phyloP scores from a whole-genome alignment of 2,329 filamentous ascomycete species.

The Malbranchea cinnamomea region DNA sequence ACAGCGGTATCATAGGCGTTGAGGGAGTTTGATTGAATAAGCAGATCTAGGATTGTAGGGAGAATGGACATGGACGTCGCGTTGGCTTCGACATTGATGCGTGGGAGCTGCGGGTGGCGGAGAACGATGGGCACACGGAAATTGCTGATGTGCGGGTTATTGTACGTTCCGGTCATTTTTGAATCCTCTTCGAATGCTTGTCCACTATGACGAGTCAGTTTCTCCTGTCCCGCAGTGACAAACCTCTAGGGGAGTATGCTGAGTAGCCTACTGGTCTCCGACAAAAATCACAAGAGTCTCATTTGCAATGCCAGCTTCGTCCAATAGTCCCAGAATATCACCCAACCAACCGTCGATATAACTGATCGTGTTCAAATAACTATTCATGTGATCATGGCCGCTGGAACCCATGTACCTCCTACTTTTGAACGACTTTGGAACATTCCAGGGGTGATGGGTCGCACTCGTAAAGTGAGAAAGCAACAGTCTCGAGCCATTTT shows the following conservation, averaged over 20 bases:
- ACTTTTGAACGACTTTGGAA: slow-evolving; percentile 17
- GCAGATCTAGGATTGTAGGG: slow-evolving; percentile 32
- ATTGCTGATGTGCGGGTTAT: slow-evolving; percentile 31
- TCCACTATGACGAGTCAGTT: slow-evolving; percentile 15
- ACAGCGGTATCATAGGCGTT: slow-evolving; percentile 17
- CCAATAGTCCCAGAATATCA: slow-evolving; percentile 25
- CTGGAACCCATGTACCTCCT: slow-evolving; percentile 15
- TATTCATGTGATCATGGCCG: slow-evolving; percentile 23
- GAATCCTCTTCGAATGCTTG: slow-evolving; percentile 30
- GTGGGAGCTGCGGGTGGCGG: slow-evolving; percentile 29
- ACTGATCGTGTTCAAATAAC: slow-evolving; percentile 29
- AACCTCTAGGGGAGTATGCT: slow-evolving; percentile 2
- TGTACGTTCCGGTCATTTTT: slow-evolving; percentile 24
- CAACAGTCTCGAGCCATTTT: slow-evolving; percentile 16
- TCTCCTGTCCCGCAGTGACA: slow-evolving; percentile 1
- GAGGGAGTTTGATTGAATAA: slow-evolving; percentile 27
- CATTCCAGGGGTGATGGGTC: slow-evolving; percentile 30
- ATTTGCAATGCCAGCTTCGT: slow-evolving; percentile 30
- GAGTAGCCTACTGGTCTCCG: slow-evolving; percentile 25
- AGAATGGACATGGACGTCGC: slow-evolving; percentile 30
- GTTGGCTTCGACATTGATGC: slow-evolving; percentile 25
- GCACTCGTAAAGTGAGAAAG: slow-evolving; percentile 20
- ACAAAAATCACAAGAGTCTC: slow-evolving; percentile 33
- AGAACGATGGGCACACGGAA: slow-evolving; percentile 31
- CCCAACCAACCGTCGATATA: slow-evolving; percentile 27